phyloP scores from a whole-genome alignment of 2,329 filamentous ascomycete genomes.

The Cladosporium sp. region DNA sequence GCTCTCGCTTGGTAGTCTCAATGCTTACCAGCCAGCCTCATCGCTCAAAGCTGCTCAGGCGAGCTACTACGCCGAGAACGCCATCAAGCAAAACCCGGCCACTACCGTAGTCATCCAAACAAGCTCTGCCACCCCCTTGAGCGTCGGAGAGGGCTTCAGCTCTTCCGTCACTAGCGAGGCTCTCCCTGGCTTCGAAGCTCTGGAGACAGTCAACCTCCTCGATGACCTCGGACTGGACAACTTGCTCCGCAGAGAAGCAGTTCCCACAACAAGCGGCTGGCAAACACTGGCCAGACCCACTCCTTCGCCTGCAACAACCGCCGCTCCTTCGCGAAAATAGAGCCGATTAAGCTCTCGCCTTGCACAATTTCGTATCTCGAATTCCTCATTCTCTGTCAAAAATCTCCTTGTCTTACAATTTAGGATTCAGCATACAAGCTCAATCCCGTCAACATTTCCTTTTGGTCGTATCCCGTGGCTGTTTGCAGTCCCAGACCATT shows the following conservation, averaged over 20 bases:
- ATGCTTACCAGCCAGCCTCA: slow-evolving; percentile 28
- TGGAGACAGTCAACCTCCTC: slow-evolving; percentile 5
- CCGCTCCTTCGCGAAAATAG: slow-evolving; percentile 9
- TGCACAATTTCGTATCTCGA: not conserved
- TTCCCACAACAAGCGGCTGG: not conserved
- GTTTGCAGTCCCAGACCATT: not conserved
- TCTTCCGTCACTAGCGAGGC: slow-evolving; percentile 7
- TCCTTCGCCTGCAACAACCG: slow-evolving; percentile 7
- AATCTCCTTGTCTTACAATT: not conserved
- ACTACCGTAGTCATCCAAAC: slow-evolving; percentile 17
- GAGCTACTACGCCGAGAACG: slow-evolving; percentile 30
- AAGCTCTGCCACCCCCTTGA: not conserved
- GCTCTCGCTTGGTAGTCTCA: slow-evolving; percentile 28
- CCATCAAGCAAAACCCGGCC: slow-evolving; percentile 25
- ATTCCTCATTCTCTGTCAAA: not conserved
- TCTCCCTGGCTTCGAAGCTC: slow-evolving; percentile 8
- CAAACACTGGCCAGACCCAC: slow-evolving; percentile 10
- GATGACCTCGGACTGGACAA: not conserved
- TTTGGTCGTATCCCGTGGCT: not conserved
- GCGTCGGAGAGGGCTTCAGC: slow-evolving; percentile 4
- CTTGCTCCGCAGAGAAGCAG: not conserved
- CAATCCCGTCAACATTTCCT: not conserved
- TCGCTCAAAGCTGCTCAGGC: slow-evolving; percentile 28
- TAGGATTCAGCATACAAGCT: not conserved
- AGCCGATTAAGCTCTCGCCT: not conserved